phyloP scores from a whole-genome alignment of 192 early-diverging fungal species.

The Funneliformis mosseae region DNA sequence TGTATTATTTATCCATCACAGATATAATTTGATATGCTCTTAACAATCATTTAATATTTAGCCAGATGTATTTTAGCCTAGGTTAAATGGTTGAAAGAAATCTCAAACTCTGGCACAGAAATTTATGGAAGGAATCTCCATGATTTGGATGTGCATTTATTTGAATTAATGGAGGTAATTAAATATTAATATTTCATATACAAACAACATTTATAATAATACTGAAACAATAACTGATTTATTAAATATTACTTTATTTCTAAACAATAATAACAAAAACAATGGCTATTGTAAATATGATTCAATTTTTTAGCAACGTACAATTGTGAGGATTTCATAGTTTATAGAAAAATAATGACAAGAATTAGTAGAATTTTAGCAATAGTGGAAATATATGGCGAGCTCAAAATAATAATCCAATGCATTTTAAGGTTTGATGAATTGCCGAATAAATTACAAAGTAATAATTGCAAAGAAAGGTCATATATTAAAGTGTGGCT shows the following conservation, averaged over 20 bases:
- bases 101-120: not conserved
- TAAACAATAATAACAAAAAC: no score
- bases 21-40: not conserved
- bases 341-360: not conserved
- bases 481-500: not conserved
- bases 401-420: not conserved
- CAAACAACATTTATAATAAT: no score
- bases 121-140: slow-evolving; percentile 7
- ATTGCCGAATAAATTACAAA: not conserved
- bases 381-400: not conserved
- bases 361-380: not conserved
- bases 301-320: no score
- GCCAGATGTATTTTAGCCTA: not conserved
- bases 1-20: not conserved
- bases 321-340: no score
- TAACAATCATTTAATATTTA: not conserved
- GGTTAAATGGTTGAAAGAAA: not conserved
- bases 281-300: no score
- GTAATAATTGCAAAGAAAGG: no score
- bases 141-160: not conserved
- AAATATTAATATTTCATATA: no score
- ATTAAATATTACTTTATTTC: no score
- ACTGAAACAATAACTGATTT: no score
- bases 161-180: not conserved
- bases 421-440: no score